Conservation (phyloP, 352 stramenopile species). For the Pythium myriotylum region DNA sequence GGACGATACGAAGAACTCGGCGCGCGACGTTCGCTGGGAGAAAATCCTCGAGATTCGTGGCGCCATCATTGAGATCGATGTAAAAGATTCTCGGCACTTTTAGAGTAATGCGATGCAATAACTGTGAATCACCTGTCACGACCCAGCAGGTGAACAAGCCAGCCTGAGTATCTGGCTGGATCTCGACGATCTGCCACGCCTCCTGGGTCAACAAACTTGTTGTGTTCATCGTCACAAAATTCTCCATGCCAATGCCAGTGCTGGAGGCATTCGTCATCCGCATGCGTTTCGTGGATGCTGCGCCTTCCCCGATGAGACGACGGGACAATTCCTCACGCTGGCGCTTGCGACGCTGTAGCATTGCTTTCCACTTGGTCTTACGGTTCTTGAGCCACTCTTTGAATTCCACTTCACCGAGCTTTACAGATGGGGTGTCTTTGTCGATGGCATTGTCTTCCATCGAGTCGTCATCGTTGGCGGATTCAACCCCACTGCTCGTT, state of each 20-base stretch:
- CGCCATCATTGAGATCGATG: slow-evolving; percentile 60
- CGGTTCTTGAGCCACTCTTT: slow-evolving; percentile 60
- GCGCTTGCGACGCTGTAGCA: slow-evolving; percentile 59
- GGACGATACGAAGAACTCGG: slow-evolving; percentile 57
- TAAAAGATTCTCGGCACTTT: slow-evolving; percentile 77
- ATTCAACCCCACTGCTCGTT: slow-evolving; percentile 14
- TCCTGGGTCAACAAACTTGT: slow-evolving; percentile 56
- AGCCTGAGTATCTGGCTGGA: slow-evolving; percentile 62
- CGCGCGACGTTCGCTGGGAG: slow-evolving; percentile 37
- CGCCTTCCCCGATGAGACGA: slow-evolving; percentile 43
- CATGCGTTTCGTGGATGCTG: slow-evolving; percentile 12
- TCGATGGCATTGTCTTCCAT: slow-evolving; percentile 9
- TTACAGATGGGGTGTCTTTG: slow-evolving; percentile 27
- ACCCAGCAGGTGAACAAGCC: slow-evolving; percentile 95
- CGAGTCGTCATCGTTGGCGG: slow-evolving; percentile 31
- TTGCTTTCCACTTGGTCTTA: slow-evolving; percentile 74
- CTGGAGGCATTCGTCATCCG: slow-evolving; percentile 13
- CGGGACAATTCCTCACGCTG: slow-evolving; percentile 57
- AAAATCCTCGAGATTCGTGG: slow-evolving; percentile 24
- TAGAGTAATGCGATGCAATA: slow-evolving; percentile 73
- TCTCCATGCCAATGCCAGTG: slow-evolving; percentile 74
- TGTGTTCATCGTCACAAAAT: slow-evolving; percentile 69
- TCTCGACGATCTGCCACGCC: slow-evolving; percentile 82
- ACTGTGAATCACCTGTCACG: slow-evolving; percentile 85
- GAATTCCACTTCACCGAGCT: slow-evolving; percentile 66